Evolutionary conservation across 2,329 filamentous ascomycete genomes (phyloP).

Genomic region (Hymenoscyphus repandus): DNA sequence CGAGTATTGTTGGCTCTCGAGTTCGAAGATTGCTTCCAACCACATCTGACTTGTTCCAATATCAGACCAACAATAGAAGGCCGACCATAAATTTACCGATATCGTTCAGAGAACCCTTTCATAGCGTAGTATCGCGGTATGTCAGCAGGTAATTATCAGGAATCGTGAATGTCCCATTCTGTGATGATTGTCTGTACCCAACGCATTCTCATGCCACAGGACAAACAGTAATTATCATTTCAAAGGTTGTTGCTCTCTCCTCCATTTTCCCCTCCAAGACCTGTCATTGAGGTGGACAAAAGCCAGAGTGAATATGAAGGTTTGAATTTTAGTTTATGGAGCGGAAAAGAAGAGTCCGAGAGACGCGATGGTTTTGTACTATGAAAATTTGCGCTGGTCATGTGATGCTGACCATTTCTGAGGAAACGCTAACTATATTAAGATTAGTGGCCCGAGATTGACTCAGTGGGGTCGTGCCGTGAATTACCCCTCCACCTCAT

Average conservation of each 20-base stretch:
- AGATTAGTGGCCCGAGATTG: background rate
- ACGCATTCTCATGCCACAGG: conserved; percentile 36
- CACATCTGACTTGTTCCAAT: no score
- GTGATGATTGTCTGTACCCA: conserved; percentile 28
- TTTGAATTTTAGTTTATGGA: conserved; percentile 42
- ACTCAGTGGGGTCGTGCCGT: conserved; percentile 3
- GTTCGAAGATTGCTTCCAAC: no score
- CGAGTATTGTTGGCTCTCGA: no score
- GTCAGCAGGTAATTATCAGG: background rate
- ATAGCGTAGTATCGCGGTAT: background rate
- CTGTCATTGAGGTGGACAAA: conserved; percentile 49
- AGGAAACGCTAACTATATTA: background rate
- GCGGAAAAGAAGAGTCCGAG: conserved; percentile 21
- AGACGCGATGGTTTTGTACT: background rate
- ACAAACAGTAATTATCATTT: conserved; percentile 55
- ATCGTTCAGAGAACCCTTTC: background rate
- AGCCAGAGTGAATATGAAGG: conserved; percentile 65
- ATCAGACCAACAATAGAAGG: no score
- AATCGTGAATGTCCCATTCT: conserved; percentile 23
- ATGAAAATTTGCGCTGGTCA: conserved; percentile 12
- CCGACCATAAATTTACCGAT: background rate
- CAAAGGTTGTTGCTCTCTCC: conserved; percentile 49
- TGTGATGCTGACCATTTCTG: conserved; percentile 6
- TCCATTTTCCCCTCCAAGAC: conserved; percentile 64
- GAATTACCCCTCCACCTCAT: background rate